Evolutionary conservation across 1,284 basidiomycete genomes (phyloP), one percentile per base, ranked within the genome.

Genomic region (Ustilago bromivora): DNA sequence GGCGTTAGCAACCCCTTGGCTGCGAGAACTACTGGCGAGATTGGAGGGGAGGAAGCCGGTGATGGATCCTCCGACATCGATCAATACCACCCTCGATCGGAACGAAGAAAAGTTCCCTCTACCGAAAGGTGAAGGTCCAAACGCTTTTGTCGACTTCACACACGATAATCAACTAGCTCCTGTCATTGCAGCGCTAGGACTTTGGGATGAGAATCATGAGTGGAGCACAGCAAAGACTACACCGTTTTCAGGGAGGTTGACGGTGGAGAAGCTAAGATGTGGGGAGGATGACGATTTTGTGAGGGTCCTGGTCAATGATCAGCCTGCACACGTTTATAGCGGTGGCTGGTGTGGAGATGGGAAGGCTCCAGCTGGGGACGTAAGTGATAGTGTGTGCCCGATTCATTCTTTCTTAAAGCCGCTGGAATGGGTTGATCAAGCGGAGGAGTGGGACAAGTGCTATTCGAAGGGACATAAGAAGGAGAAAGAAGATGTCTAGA

Each of bases 91-190:
- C 3, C 63, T 77, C 9, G 74, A 76, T 35, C 12, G 23, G 32
- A 41, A 58, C 17, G n/a, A 40, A 2, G 23, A 46, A 0, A 76
- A 69, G 0, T 76, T 76, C 35, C 74, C 74, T 2, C 40, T 76
- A 2, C 62, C 74, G 10, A 32, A 53, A 2, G 52, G 19, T 3
- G 23, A 53, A 1, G 74, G 74, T 1, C 66, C 70, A 1, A 12
- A 47, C 13, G 75, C 70, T 2, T 77, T 69, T 36, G 66, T 70
- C 31, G 75, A 77, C 54, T 77, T 77, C 19, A 77, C 75, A 0
- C 75, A 77, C 54, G 75, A 77, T 54, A 77, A 77, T n/a, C 75
- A 77, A 59, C 75, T 77, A 11, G 75, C 75, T 3, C 75, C 75
- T 7, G 59, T 73, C 23, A 77, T 77, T 11, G 66, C 75, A 12